phyloP scores from a whole-genome alignment of 2,329 filamentous ascomycete species.

The Monosporascus cannonballus region DNA sequence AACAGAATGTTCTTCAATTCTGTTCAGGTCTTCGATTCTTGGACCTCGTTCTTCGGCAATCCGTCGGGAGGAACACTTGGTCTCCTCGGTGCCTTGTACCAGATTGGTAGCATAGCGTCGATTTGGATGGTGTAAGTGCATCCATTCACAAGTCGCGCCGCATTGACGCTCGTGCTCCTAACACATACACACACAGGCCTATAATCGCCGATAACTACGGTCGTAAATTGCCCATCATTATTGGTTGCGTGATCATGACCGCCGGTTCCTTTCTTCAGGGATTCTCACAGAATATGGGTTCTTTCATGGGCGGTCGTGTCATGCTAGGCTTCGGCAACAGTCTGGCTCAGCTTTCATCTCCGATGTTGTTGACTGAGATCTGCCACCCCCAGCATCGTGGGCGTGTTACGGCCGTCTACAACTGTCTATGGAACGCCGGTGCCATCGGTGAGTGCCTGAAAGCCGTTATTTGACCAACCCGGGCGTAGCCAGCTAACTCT shows the following conservation, averaged over 20 bases:
- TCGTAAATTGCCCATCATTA: constrained; percentile 36
- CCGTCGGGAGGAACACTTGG: constrained; percentile 40
- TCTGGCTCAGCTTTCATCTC: constrained; percentile 44
- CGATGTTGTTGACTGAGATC: constrained; percentile 46
- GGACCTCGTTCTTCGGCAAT: constrained; percentile 42
- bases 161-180: not conserved
- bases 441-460: constrained; percentile 16
- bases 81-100: constrained; percentile 52
- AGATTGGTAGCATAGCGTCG: constrained; percentile 50
- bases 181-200: constrained; percentile 29
- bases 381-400: constrained; percentile 50
- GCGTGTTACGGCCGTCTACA: constrained; percentile 47
- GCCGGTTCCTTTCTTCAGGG: constrained; percentile 52
- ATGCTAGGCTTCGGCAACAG: constrained; percentile 52
- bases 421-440: constrained; percentile 45
- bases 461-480: constrained; percentile 1
- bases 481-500: constrained; percentile 5
- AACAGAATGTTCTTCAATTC: constrained; percentile 38
- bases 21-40: constrained; percentile 37
- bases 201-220: constrained; percentile 49
- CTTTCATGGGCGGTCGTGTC: constrained; percentile 51
- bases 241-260: constrained; percentile 46
- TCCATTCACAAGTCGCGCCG: not conserved
- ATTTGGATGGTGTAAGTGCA: constrained; percentile 47
- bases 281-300: constrained; percentile 35